phyloP scores from a whole-genome alignment of 306 rosid genomes.

The Comarum palustre region DNA sequence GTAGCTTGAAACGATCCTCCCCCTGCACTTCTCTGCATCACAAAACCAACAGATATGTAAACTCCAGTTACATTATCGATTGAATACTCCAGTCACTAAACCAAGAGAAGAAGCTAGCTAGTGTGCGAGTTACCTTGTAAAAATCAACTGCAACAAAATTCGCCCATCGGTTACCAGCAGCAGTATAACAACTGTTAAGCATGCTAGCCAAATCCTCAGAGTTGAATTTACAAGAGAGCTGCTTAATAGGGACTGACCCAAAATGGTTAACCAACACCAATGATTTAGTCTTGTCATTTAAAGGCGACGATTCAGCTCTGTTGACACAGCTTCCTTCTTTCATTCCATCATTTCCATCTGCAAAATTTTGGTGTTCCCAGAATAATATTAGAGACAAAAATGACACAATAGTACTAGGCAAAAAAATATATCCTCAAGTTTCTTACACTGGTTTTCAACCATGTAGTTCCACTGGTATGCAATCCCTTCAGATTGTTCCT shows the following conservation, averaged over 20 bases:
- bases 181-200: slow-evolving; percentile 60
- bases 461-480: slow-evolving; percentile 89
- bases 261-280: slow-evolving; percentile 75
- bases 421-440: background rate
- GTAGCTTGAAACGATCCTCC: slow-evolving; percentile 82
- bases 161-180: slow-evolving; percentile 75
- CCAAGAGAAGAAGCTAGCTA: background rate
- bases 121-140: slow-evolving; percentile 48
- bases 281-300: slow-evolving; percentile 64
- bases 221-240: slow-evolving; percentile 45
- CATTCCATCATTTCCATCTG: slow-evolving; percentile 85
- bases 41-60: background rate
- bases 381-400: background rate
- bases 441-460: slow-evolving; percentile 81
- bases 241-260: slow-evolving; percentile 46
- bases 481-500: slow-evolving; percentile 71
- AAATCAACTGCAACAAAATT: slow-evolving; percentile 67
- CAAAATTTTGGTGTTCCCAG: slow-evolving; percentile 2
- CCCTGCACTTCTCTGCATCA: slow-evolving; percentile 71
- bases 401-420: background rate
- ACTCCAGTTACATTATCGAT: background rate
- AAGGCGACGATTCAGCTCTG: slow-evolving; percentile 65
- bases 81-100: background rate
- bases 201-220: slow-evolving; percentile 49
- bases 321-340: slow-evolving; percentile 62